A percentile compares a stretch with the other conserved stretches of the same genome.
Evolutionary conservation across 2,329 filamentous ascomycete species (phyloP).

Genomic region (Pyrenophora tritici-repentis): DNA sequence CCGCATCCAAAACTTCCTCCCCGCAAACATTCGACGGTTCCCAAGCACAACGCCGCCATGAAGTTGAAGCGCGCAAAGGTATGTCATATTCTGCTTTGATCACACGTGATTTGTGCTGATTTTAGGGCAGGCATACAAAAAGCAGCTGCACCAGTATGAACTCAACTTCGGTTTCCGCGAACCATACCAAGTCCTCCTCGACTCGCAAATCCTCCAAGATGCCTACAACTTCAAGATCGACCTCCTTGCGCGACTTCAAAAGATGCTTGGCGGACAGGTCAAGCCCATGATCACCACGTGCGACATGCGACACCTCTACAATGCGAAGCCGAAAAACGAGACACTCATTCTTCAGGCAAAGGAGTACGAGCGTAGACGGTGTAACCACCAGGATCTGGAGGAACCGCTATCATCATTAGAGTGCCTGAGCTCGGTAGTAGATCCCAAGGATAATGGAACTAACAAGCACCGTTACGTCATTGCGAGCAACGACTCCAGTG

Average conservation of each 20-base stretch:
- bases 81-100: not conserved
- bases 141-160: constrained; percentile 92
- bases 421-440: constrained; percentile 76
- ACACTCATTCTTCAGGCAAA: constrained; percentile 76
- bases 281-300: constrained; percentile 87
- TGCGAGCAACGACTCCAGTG: constrained; percentile 70
- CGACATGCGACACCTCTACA: constrained; percentile 78
- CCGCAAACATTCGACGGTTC: constrained; percentile 9
- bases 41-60: constrained; percentile 25
- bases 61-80: constrained; percentile 43
- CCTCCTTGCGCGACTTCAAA: constrained; percentile 73
- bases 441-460: constrained; percentile 70
- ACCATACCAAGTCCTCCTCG: constrained; percentile 81
- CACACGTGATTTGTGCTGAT: not conserved
- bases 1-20: constrained; percentile 14
- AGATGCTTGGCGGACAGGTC: constrained; percentile 83
- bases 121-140: constrained; percentile 75
- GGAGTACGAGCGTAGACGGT: constrained; percentile 73
- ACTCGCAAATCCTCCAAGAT: constrained; percentile 82
- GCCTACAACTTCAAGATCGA: constrained; percentile 86
- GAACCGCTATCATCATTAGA: constrained; percentile 71
- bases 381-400: constrained; percentile 76
- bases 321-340: constrained; percentile 58
- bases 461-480: constrained; percentile 84
- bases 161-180: constrained; percentile 88